A percentile compares a stretch with the other conserved stretches of the same genome.
Evolutionary conservation across 257 asterid species (phyloP).

Genomic region (Nicotiana tomentosiformis): DNA sequence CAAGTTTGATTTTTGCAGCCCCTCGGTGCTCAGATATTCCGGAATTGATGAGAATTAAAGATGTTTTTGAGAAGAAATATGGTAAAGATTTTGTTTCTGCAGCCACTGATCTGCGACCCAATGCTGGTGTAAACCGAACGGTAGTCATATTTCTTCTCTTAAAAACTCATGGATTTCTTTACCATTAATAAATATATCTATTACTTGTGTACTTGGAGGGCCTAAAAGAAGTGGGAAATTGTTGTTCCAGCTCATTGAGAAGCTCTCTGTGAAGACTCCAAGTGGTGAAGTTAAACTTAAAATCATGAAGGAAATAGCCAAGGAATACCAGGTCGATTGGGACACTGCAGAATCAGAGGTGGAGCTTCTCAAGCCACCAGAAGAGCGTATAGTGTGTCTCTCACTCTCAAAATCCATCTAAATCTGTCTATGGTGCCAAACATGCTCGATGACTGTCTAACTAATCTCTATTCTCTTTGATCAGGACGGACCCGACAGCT

Average conservation of each 20-base stretch:
- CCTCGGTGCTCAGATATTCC: conserved; percentile 98
- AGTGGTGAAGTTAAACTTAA: conserved; percentile 79
- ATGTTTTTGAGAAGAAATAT: conserved; percentile 72
- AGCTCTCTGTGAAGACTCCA: conserved; percentile 90
- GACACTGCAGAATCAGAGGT: conserved; percentile 70
- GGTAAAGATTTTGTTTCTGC: conserved; percentile 94
- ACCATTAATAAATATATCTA: neutral
- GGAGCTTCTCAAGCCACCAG: conserved; percentile 87
- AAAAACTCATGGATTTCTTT: neutral
- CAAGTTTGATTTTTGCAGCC: conserved; percentile 85
- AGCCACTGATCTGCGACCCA: conserved; percentile 89
- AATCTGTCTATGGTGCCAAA: neutral
- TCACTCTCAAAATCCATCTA: neutral
- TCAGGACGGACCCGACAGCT: conserved; percentile 71
- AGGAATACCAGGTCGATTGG: conserved; percentile 92
- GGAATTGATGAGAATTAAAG: conserved; percentile 62
- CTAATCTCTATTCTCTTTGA: conserved; percentile 5
- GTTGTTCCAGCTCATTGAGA: conserved; percentile 75
- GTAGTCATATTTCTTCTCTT: conserved; percentile 24
- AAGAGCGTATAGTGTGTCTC: conserved; percentile 63
- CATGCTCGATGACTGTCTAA: neutral
- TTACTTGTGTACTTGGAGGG: neutral
- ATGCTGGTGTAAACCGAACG: conserved; percentile 90
- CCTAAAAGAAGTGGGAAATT: conserved; percentile 2
- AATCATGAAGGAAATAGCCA: conserved; percentile 86